Conservation (phyloP, 352 stramenopile species). For the Phytophthora tubulina region DNA sequence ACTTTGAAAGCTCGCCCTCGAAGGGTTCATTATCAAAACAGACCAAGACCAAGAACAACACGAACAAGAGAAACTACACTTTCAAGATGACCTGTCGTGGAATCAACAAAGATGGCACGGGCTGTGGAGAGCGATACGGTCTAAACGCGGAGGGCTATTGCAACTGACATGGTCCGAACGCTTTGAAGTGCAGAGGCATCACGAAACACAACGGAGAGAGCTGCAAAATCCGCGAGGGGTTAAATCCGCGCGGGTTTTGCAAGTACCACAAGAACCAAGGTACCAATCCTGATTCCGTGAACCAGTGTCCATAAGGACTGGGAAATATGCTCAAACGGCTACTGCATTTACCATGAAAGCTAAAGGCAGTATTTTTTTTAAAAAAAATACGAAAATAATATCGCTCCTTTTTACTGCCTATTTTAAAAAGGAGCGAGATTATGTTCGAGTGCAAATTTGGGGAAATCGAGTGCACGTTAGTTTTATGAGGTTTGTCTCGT, state of each 20-base stretch:
- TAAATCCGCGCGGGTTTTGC: conserved; percentile 3
- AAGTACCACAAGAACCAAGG: conserved; percentile 12
- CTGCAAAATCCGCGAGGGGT: neutral
- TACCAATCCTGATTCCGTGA: neutral
- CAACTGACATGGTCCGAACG: conserved; percentile 4
- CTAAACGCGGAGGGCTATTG: conserved; percentile 12
- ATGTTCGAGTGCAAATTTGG: no score
- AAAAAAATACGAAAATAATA: no score
- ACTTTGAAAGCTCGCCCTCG: neutral
- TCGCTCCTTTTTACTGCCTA: no score
- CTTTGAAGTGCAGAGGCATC: conserved; percentile 8
- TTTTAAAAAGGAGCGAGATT: no score
- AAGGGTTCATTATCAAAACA: conserved; percentile 7
- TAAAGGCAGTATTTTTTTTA: no score
- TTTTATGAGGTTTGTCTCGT: no score
- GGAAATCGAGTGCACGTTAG: no score
- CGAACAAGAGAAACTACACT: neutral
- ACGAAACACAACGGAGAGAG: neutral
- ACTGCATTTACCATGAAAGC: no score
- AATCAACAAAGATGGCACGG: neutral
- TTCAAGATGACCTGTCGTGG: conserved; percentile 20
- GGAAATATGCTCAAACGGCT: no score
- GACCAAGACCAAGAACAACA: neutral
- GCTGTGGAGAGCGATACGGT: neutral
- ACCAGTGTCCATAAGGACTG: neutral